Evolutionary conservation across 257 asterid species (phyloP).

Genomic region (Solanum sejunctum): DNA sequence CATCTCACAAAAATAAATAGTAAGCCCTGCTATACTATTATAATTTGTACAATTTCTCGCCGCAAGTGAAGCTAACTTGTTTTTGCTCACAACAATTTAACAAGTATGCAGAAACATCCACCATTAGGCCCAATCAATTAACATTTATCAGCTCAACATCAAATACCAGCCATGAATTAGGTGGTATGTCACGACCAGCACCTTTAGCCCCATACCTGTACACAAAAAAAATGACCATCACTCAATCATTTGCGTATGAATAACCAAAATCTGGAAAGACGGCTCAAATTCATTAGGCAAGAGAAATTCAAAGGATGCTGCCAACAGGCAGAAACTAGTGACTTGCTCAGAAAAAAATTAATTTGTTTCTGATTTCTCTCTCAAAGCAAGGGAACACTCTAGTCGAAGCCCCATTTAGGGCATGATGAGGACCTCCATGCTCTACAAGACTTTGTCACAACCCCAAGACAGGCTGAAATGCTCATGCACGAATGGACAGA

Average conservation of each 20-base stretch:
- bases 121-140: constrained; percentile 13
- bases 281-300: background rate
- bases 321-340: background rate
- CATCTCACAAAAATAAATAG: background rate
- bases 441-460: background rate
- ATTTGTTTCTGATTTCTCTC: background rate
- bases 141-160: constrained; percentile 80
- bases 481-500: background rate
- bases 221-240: background rate
- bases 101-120: background rate
- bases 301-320: background rate
- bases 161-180: constrained; percentile 75
- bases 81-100: background rate
- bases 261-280: background rate
- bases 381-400: background rate
- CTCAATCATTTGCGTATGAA: background rate
- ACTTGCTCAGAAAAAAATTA: background rate
- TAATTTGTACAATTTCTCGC: background rate
- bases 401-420: background rate
- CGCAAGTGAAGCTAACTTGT: background rate
- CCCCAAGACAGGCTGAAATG: background rate
- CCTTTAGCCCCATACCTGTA: constrained; percentile 71
- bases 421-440: background rate
- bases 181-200: constrained; percentile 48
- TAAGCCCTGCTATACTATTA: background rate